These are phyloP conservation scores for Kodamaea fungicola DNA, from an alignment of 1,139 yeast species.

Conservation along the genomic window DNA sequence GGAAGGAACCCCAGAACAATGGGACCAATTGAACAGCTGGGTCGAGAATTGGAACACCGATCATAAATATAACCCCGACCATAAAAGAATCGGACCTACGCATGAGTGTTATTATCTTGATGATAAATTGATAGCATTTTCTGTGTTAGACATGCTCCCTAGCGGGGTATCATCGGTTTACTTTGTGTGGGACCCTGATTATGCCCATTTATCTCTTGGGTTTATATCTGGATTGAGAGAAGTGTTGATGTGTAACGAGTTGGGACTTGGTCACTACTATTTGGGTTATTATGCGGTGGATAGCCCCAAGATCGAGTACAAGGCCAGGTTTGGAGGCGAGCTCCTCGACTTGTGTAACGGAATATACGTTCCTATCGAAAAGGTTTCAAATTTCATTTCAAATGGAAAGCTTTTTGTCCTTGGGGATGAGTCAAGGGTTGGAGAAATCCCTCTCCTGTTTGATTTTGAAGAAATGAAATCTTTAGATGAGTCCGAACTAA, in stretches of 20 bases:
- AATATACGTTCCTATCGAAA: slow-evolving; percentile 41
- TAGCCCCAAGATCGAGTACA: slow-evolving; percentile 81
- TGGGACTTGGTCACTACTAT: slow-evolving; percentile 52
- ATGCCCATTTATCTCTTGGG: slow-evolving; percentile 68
- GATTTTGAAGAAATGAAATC: slow-evolving; percentile 1
- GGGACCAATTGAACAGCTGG: slow-evolving; percentile 34
- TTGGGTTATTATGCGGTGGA: slow-evolving; percentile 78
- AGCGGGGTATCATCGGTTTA: slow-evolving; percentile 79
- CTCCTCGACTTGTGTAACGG: slow-evolving; percentile 52
- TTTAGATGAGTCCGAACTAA: slow-evolving; percentile 11
- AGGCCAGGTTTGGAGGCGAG: slow-evolving; percentile 75
- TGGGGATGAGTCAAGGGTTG: background rate
- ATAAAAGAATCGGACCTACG: slow-evolving; percentile 43
- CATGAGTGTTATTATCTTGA: slow-evolving; percentile 79
- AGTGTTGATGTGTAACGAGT: slow-evolving; percentile 46
- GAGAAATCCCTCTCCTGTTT: too few relatives aligned
- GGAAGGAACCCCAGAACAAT: slow-evolving; percentile 23
- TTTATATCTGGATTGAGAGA: slow-evolving; percentile 76
- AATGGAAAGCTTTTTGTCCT: slow-evolving; percentile 39
- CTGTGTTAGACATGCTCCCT: slow-evolving; percentile 76
- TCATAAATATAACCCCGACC: background rate
- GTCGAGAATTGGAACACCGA: slow-evolving; percentile 14
- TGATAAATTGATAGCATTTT: slow-evolving; percentile 65
- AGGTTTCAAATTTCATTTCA: slow-evolving; percentile 26
- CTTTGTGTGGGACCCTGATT: slow-evolving; percentile 86